Conservation (phyloP, 2,329 filamentous ascomycete species). For the Escovopsis sp. region DNA sequence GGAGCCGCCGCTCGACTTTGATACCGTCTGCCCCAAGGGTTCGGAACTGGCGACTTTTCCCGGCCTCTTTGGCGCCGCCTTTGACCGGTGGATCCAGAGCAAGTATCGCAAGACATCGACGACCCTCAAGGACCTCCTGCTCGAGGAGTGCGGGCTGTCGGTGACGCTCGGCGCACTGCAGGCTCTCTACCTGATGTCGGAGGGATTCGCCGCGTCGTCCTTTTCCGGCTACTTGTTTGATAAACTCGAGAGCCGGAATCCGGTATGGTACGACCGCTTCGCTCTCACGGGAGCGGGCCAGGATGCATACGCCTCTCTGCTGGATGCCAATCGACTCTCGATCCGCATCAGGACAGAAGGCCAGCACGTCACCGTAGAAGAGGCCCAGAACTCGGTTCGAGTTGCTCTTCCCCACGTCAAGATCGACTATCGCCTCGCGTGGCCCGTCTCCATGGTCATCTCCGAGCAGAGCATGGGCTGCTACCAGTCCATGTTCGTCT, state of each 20-base stretch:
- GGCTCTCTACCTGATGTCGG: constrained; percentile 59
- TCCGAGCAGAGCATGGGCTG: constrained; percentile 45
- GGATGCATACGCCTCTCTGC: constrained; percentile 46
- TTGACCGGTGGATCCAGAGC: constrained; percentile 62
- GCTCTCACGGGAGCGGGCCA: constrained; percentile 65
- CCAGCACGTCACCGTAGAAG: constrained; percentile 27
- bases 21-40: constrained; percentile 35
- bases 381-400: constrained; percentile 41
- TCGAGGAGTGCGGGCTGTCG: constrained; percentile 53
- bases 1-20: constrained; percentile 40
- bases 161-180: constrained; percentile 52
- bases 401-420: constrained; percentile 44
- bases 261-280: constrained; percentile 67
- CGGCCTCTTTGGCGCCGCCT: constrained; percentile 55
- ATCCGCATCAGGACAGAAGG: constrained; percentile 34
- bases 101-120: constrained; percentile 57
- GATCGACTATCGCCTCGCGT: constrained; percentile 52
- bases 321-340: constrained; percentile 49
- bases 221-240: constrained; percentile 61
- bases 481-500: constrained; percentile 60
- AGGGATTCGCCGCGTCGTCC: constrained; percentile 51
- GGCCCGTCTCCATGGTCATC: constrained; percentile 58
- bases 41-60: constrained; percentile 50
- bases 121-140: constrained; percentile 50
- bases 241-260: constrained; percentile 48